These are phyloP conservation scores for Tuber umbilicatum DNA, from an alignment of 495 filamentous ascomycete genomes.

Conservation along the genomic window DNA sequence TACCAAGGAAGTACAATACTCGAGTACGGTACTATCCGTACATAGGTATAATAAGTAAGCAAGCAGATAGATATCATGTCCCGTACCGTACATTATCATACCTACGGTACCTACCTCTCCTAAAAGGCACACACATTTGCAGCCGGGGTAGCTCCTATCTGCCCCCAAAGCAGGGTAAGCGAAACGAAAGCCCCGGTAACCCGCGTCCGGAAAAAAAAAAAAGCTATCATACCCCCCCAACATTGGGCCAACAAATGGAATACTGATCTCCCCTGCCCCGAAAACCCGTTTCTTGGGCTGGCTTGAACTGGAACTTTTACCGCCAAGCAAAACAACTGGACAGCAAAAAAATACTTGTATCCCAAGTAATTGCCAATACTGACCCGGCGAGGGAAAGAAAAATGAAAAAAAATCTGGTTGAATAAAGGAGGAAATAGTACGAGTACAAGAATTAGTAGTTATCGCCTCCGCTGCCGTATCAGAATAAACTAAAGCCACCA, in stretches of 20 bases:
- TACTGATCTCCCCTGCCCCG: neutral
- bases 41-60: neutral
- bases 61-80: neutral
- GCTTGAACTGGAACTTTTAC: neutral
- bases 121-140: neutral
- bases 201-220: neutral
- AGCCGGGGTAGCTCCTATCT: slow-evolving; percentile 1
- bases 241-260: neutral
- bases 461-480: neutral
- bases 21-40: neutral
- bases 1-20: neutral
- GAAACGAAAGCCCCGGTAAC: neutral
- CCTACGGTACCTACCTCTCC: neutral
- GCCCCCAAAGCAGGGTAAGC: neutral
- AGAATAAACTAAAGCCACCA: neutral
- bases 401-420: neutral
- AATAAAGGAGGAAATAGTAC: neutral
- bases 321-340: neutral
- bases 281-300: neutral
- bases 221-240: neutral
- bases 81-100: too few relatives aligned
- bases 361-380: neutral
- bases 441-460: neutral
- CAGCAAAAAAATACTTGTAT: neutral
- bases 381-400: too few relatives aligned